phyloP scores from a whole-genome alignment of 2,329 filamentous ascomycete species.

The Botryotinia globosa region DNA sequence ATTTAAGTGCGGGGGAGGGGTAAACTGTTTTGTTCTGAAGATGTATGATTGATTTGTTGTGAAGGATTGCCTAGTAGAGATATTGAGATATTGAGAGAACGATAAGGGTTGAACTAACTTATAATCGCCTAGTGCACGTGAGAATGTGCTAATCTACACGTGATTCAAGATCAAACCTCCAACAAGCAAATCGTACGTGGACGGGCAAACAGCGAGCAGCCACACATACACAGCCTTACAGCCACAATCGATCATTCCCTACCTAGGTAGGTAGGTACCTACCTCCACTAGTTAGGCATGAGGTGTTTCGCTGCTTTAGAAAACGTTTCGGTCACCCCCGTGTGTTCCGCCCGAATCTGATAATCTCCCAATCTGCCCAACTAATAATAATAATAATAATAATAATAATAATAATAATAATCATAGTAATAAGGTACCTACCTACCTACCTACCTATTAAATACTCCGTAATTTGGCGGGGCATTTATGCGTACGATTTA shows the following conservation, averaged over 20 bases:
- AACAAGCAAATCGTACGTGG: neutral
- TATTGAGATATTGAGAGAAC: neutral
- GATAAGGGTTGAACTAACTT: constrained; percentile 1
- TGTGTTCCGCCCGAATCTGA: neutral
- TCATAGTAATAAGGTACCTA: neutral
- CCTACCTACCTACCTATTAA: neutral
- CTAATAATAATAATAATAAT: neutral
- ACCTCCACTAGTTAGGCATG: too few species aligned
- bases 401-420: neutral
- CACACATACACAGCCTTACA: neutral
- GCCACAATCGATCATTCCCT: neutral
- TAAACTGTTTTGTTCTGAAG: neutral
- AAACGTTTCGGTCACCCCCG: neutral
- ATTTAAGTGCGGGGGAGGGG: neutral
- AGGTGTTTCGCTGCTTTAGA: constrained; percentile 12
- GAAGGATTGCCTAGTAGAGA: neutral
- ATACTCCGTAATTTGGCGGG: constrained; percentile 16
- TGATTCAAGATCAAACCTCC: neutral
- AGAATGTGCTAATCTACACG: neutral
- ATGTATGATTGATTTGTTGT: constrained; percentile 7
- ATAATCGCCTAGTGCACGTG: neutral
- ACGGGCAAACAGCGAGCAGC: neutral
- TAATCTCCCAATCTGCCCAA: neutral
- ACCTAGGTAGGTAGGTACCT: neutral
- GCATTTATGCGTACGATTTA: constrained; percentile 18